Conservation (phyloP, 192 early-diverging fungal species). For the Coemansia sp. region DNA sequence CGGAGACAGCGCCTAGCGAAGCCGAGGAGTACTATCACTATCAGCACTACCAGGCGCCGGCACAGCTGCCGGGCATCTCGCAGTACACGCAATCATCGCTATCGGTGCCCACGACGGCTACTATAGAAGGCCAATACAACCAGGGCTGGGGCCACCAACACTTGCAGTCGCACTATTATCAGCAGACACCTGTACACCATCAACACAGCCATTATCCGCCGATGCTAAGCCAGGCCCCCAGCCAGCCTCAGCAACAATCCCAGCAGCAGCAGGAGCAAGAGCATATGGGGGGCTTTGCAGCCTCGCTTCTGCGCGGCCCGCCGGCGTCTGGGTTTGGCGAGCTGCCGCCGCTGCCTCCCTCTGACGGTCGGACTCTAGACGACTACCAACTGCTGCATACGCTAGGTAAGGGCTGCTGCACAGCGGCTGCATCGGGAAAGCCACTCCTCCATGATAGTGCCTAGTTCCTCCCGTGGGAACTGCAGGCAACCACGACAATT, state of each 20-base stretch:
- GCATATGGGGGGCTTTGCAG: conserved; percentile 5
- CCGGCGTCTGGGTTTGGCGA: neutral
- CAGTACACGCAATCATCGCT: neutral
- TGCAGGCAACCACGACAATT: neutral
- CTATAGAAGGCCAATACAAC: neutral
- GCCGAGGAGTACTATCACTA: conserved; percentile 9
- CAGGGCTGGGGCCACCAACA: conserved; percentile 4
- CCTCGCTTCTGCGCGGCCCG: conserved; percentile 8
- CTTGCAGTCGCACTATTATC: conserved; percentile 5
- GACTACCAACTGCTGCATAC: conserved; percentile 52
- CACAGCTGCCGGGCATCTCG: neutral
- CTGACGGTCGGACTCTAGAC: conserved; percentile 45
- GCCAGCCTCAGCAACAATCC: neutral
- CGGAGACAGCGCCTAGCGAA: neutral
- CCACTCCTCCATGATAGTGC: conserved; percentile 9
- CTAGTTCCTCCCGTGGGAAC: neutral
- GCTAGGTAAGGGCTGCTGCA: conserved; percentile 32
- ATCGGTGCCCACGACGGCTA: neutral
- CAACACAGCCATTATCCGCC: conserved; percentile 11
- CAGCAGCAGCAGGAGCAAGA: too few relatives aligned
- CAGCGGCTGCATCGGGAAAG: neutral
- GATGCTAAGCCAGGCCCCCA: conserved; percentile 19
- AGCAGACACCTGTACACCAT: conserved; percentile 7
- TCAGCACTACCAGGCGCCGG: conserved; percentile 5
- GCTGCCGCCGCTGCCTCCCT: conserved; percentile 12